Evolutionary conservation across 2,329 filamentous ascomycete genomes (phyloP).

Genomic region (Monilinia vaccinii-corymbosi): DNA sequence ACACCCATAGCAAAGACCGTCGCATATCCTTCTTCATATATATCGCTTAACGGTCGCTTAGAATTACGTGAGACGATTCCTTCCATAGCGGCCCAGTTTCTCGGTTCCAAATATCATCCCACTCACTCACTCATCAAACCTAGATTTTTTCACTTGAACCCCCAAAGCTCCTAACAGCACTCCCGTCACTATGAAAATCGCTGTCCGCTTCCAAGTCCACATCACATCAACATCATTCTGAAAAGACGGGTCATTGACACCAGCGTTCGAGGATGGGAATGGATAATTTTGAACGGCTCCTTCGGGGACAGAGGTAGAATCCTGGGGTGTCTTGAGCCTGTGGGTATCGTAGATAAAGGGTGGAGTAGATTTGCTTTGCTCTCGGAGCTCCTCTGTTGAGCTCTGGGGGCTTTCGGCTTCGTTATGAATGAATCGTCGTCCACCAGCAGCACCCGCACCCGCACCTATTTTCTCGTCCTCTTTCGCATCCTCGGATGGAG

Average conservation of each 20-base stretch:
- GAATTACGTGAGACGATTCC: not conserved
- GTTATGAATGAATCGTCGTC: not conserved
- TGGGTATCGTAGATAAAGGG: not conserved
- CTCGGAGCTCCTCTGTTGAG: not conserved
- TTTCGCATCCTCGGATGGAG: not conserved
- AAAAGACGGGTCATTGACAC: not conserved
- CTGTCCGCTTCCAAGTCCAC: not conserved
- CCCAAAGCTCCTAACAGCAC: not conserved
- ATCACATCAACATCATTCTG: not conserved
- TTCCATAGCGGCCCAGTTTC: not conserved
- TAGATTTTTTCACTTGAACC: not conserved
- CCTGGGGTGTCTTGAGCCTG: not conserved
- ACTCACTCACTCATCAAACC: not conserved
- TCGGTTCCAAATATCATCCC: no score
- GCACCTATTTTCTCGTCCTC: not conserved
- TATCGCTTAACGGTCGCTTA: no score
- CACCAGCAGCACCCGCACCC: not conserved
- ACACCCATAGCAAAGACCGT: not conserved
- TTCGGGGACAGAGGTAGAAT: not conserved
- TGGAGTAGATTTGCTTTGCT: not conserved
- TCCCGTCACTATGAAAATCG: not conserved
- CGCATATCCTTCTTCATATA: no score
- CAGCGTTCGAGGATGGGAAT: no score
- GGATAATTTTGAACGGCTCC: not conserved
- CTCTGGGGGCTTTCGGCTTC: not conserved